Evolutionary conservation across 352 stramenopile species (phyloP).

Genomic region (Globisporangium perplexum): DNA sequence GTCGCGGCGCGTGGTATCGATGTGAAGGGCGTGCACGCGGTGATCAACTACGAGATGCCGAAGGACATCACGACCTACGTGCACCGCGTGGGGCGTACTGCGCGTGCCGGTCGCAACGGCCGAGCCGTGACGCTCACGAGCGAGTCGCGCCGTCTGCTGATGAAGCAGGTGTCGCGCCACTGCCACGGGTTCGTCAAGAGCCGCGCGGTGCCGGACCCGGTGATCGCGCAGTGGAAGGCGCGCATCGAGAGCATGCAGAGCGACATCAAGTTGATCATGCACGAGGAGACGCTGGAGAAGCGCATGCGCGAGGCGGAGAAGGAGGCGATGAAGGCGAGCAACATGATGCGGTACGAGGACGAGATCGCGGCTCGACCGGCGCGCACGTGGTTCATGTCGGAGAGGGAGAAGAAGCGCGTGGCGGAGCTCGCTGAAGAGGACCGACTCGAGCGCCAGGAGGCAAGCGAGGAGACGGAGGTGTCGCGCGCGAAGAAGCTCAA

Average conservation of each 20-base stretch:
- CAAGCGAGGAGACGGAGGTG: conserved; percentile 28
- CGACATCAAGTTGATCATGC: conserved; percentile 76
- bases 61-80: conserved; percentile 98
- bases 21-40: conserved; percentile 95
- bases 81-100: conserved; percentile 98
- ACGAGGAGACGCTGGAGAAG: conserved; percentile 88
- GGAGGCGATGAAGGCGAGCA: conserved; percentile 85
- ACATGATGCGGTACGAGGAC: conserved; percentile 88
- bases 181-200: conserved; percentile 90
- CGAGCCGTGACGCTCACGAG: conserved; percentile 88
- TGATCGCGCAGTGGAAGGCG: conserved; percentile 85
- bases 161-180: conserved; percentile 92
- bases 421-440: conserved; percentile 61
- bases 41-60: conserved; percentile 99
- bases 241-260: conserved; percentile 79
- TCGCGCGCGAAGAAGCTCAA: conserved; percentile 76
- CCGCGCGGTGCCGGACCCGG: conserved; percentile 80
- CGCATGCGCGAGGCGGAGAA: conserved; percentile 87
- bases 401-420: conserved; percentile 87
- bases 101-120: conserved; percentile 93
- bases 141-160: conserved; percentile 87
- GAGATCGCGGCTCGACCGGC: conserved; percentile 86
- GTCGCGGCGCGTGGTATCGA: conserved; percentile 98
- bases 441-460: conserved; percentile 28
- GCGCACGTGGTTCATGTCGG: conserved; percentile 91